phyloP scores from a whole-genome alignment of 1,139 yeast genomes.

The Nematodospora anomalae region DNA sequence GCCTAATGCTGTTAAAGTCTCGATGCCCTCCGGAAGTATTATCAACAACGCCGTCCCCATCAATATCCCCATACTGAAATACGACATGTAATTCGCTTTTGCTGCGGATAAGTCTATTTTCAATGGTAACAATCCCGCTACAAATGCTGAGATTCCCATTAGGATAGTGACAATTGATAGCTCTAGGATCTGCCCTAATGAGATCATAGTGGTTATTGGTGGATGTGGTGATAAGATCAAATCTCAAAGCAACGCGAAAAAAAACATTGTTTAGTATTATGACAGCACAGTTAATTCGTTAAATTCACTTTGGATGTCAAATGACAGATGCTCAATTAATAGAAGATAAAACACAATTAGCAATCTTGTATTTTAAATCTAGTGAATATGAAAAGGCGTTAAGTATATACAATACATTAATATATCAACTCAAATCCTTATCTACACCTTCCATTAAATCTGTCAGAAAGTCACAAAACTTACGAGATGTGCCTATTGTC shows the following conservation, averaged over 20 bases:
- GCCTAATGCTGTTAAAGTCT: too few species aligned
- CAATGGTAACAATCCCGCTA: slow-evolving; percentile 35
- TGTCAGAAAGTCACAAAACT: slow-evolving; percentile 22
- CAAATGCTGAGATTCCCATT: slow-evolving; percentile 34
- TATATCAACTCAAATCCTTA: slow-evolving; percentile 18
- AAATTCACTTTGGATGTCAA: too few species aligned
- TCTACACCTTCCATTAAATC: slow-evolving; percentile 17
- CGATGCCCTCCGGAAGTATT: slow-evolving; percentile 71
- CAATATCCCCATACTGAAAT: slow-evolving; percentile 62
- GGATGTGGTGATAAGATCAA: background rate
- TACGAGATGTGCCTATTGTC: slow-evolving; percentile 26
- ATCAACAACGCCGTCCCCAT: slow-evolving; percentile 65
- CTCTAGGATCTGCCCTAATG: slow-evolving; percentile 7
- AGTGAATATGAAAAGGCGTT: slow-evolving; percentile 30
- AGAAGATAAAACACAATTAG: slow-evolving; percentile 26
- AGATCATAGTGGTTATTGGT: background rate
- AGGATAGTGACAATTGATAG: slow-evolving; percentile 13
- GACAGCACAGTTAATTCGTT: too few species aligned
- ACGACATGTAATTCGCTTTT: slow-evolving; percentile 29
- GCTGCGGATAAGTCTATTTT: slow-evolving; percentile 18
- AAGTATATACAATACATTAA: slow-evolving; percentile 22
- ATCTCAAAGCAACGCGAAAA: slow-evolving; percentile 2
- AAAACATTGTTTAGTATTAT: background rate
- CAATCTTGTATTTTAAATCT: slow-evolving; percentile 35
- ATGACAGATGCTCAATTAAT: slow-evolving; percentile 13